Evolutionary conservation across 306 rosid species (phyloP).

Genomic region (Corylus americana): DNA sequence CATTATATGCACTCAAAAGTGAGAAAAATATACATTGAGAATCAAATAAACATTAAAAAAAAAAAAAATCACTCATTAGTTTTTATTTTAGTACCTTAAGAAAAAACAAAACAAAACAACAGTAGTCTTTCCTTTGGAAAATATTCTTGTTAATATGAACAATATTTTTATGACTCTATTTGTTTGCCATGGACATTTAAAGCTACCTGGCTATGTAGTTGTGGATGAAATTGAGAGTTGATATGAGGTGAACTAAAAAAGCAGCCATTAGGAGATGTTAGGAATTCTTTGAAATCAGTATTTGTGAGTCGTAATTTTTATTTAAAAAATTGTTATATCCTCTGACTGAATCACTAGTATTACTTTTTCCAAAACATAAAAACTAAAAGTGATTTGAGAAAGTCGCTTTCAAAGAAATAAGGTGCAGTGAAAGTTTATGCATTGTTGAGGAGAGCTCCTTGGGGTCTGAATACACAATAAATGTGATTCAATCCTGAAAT

Average conservation of each 20-base stretch:
- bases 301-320: not conserved
- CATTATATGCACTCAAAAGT: not conserved
- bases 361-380: not conserved
- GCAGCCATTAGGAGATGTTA: not conserved
- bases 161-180: no score
- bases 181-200: no score
- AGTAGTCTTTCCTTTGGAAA: not conserved
- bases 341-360: not conserved
- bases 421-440: not conserved
- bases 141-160: not conserved
- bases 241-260: not conserved
- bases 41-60: not conserved
- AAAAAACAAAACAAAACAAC: not conserved
- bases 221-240: not conserved
- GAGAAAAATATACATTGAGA: not conserved
- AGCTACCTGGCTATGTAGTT: not conserved
- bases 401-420: not conserved
- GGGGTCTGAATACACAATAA: not conserved
- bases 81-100: not conserved
- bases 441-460: not conserved
- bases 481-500: not conserved
- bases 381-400: not conserved
- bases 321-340: not conserved
- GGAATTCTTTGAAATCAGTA: not conserved
- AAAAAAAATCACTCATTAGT: not conserved